Base-by-base conservation (phyloP, 805 yeast species). In the Saturnispora hagleri region DNA sequence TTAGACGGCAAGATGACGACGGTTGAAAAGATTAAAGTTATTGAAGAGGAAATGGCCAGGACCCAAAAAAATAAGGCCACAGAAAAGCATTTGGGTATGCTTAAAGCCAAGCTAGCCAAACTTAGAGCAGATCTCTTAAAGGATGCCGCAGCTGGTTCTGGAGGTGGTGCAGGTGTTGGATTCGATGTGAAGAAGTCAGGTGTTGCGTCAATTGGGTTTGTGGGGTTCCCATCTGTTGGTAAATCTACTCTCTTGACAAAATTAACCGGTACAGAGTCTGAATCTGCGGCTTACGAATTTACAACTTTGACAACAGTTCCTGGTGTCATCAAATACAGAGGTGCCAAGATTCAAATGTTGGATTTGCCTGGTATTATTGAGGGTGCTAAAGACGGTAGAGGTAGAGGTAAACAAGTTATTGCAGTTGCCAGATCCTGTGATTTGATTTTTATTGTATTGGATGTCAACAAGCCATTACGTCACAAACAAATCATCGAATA, bases 141-240 rank as follows among this genome's bases (percentile, higher is more conserved):
- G 2, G 85, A 84, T 48, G 72, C 83, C 0, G 67, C 81, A 13
- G 80, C 87, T 18, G 75, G 86, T 41, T 78, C 89, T 40, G 97
- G 97, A 35, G 96, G 97, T 53, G 95, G 93, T 53, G 87, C 80
- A 20, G 97, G 98, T 57, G 81, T 79, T 22, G 99, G 99, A 7
- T 93, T 93, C 69, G 99, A 93, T 72, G 98, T 93, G 44, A 96
- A 96, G n/a, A 81, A 97, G 68, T 91, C 97, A 0, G 99, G 99
- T 70, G 97, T 88, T 13, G 97, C 97, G 3, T 81, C 96, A 8
- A 95, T 93, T 49, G 99, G 99, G 9, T 93, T 90, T 66, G 96
- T 93, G 43, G 99, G 99, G 3, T 93, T 93, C 66, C 99, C 99
- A 1, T 90, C 98, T 1, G 99, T 93, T 3, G 93, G 93, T 33